These are phyloP conservation scores for Metschnikowia bowlesiae DNA, from an alignment of 805 yeast species.

Conservation along the genomic window DNA sequence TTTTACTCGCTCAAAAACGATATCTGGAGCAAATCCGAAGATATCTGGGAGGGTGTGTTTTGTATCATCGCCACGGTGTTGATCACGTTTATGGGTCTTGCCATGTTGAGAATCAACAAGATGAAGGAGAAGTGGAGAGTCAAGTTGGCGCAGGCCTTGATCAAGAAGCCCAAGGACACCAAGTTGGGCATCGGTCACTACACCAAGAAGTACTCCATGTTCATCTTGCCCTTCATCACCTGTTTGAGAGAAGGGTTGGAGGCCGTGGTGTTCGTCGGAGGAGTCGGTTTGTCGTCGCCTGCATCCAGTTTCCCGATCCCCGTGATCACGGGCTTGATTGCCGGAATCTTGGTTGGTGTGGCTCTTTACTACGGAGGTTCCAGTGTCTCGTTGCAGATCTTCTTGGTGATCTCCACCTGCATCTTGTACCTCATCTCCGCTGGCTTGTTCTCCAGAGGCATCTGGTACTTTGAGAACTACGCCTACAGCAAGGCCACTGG, in stretches of 20 bases:
- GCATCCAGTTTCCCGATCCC: slow-evolving; percentile 77
- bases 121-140: slow-evolving; percentile 97
- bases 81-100: slow-evolving; percentile 91
- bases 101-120: slow-evolving; percentile 91
- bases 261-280: slow-evolving; percentile 43
- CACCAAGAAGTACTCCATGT: slow-evolving; percentile 78
- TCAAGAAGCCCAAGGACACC: slow-evolving; percentile 33
- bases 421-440: slow-evolving; percentile 86
- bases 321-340: slow-evolving; percentile 76
- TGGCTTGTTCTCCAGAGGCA: slow-evolving; percentile 90
- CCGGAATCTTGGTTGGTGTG: slow-evolving; percentile 70
- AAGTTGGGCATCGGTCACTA: slow-evolving; percentile 52
- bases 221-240: slow-evolving; percentile 82
- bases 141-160: slow-evolving; percentile 81
- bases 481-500: slow-evolving; percentile 64
- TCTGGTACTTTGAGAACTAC: slow-evolving; percentile 82
- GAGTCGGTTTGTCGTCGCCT: slow-evolving; percentile 33
- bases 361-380: slow-evolving; percentile 79
- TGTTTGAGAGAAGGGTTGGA: slow-evolving; percentile 87
- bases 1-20: slow-evolving; percentile 77
- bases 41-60: slow-evolving; percentile 95
- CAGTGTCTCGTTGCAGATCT: slow-evolving; percentile 75
- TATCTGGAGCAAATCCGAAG: slow-evolving; percentile 84
- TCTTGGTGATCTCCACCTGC: slow-evolving; percentile 81
- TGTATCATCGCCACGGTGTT: slow-evolving; percentile 84